These are phyloP conservation scores for Cryptococcus sp. DNA, from an alignment of 1,284 basidiomycete species.

Conservation along the genomic window DNA sequence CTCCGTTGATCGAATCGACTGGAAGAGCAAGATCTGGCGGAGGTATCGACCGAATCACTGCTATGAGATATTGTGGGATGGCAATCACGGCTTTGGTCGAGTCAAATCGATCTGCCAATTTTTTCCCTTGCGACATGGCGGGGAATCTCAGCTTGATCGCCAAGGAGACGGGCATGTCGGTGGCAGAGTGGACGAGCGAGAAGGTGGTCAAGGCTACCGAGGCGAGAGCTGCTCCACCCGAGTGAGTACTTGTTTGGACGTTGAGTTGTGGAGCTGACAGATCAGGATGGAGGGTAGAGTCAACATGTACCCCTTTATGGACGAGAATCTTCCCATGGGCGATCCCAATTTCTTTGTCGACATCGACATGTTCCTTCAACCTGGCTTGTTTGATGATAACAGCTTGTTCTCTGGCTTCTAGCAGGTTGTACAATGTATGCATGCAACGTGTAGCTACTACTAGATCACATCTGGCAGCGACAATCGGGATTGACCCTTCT, in stretches of 20 bases:
- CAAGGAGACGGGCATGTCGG: slow-evolving; percentile 15
- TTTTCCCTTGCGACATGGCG: slow-evolving; percentile 22
- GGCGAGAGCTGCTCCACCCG: slow-evolving; percentile 2
- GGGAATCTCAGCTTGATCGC: slow-evolving; percentile 16
- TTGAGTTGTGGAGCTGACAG: background rate
- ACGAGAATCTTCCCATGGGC: background rate
- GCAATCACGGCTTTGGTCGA: slow-evolving; percentile 19
- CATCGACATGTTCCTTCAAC: slow-evolving; percentile 15
- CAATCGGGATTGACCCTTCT: too few species aligned
- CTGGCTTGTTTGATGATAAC: slow-evolving; percentile 13
- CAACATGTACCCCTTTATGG: background rate
- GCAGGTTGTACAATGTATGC: background rate
- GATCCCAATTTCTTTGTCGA: slow-evolving; percentile 10
- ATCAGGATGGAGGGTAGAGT: background rate
- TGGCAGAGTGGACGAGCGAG: slow-evolving; percentile 13
- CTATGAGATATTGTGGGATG: slow-evolving; percentile 17
- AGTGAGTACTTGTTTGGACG: slow-evolving; percentile 2
- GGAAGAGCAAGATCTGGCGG: background rate
- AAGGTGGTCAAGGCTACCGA: slow-evolving; percentile 5
- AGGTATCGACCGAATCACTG: slow-evolving; percentile 8
- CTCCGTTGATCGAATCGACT: background rate
- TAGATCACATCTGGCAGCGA: too few species aligned
- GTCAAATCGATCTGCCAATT: slow-evolving; percentile 17
- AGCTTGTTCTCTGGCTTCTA: slow-evolving; percentile 5
- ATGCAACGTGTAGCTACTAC: background rate